Conservation (phyloP, 768 basidiomycete species). For the Phylloporus rhodoxanthus region DNA sequence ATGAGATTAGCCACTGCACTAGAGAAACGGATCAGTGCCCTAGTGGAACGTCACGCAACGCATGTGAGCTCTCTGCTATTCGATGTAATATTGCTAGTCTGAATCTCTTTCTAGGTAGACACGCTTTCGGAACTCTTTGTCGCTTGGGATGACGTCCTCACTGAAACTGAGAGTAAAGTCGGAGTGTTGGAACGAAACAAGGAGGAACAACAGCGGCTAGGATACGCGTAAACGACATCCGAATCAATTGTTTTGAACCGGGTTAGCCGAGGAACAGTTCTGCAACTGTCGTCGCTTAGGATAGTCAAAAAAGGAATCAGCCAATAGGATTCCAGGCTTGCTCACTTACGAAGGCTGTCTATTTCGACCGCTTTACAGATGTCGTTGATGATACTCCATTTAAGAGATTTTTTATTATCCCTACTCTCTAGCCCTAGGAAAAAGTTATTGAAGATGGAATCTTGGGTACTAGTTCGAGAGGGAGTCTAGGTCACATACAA, state of each 20-base stretch:
- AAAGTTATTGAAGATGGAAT: constrained; percentile 6
- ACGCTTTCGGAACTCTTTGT: constrained; percentile 80
- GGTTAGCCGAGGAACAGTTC: too few species aligned
- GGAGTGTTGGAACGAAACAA: constrained; percentile 54
- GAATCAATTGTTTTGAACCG: too few species aligned
- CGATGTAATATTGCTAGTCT: neutral
- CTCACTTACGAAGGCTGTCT: too few species aligned
- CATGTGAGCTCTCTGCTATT: constrained; percentile 46
- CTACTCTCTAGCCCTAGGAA: constrained; percentile 5
- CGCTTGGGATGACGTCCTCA: constrained; percentile 73
- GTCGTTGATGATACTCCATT: too few species aligned
- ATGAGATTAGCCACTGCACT: constrained; percentile 48
- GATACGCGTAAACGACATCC: constrained; percentile 50
- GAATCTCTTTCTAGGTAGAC: constrained; percentile 51
- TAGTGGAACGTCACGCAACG: constrained; percentile 66
- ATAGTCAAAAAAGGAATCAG: too few species aligned
- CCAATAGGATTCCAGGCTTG: too few species aligned
- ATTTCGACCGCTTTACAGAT: too few species aligned
- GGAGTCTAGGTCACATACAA: constrained; percentile 17
- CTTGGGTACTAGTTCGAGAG: constrained; percentile 10
- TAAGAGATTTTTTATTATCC: constrained; percentile 16
- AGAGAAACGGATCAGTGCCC: constrained; percentile 56
- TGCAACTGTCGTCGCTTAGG: too few species aligned
- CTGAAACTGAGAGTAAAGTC: constrained; percentile 59
- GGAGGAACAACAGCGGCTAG: constrained; percentile 55